Base-by-base conservation (phyloP, 768 basidiomycete species). In the Pisolithus marmoratus region DNA sequence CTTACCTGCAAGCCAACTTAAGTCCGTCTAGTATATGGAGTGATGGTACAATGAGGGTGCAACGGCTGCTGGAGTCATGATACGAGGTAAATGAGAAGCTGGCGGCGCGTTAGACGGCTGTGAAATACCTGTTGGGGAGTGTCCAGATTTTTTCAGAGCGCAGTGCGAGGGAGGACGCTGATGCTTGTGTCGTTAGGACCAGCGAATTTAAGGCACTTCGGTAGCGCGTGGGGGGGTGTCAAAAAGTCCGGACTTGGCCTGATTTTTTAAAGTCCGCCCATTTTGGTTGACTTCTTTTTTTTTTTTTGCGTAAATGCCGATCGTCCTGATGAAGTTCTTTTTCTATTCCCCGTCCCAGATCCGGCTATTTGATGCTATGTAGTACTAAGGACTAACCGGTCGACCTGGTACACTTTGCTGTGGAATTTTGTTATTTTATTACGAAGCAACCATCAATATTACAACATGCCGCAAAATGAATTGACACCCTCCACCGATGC, bases 31-130 rank as follows among this genome's bases (percentile, higher is more conserved):
- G 62, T 76, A 78, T 76, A 34, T 34, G 79, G 78, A 81, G 73
- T 88, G 86, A 76, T 89, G 83, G 65, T 90, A 90, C 87, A 90
- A 80, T 76, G 74, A 70, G 78, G 79, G 76, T 74, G 69, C 64
- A 71, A 64, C 69, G 72, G 74, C 78, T 72, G 50, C 17, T 52
- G 54, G 53, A 53, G 48, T 1, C 34, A 34, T 5, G 34, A 12
- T 66, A 66, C 49, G 62, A 49, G 49, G 59, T 53, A 51, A 38
- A 48, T 45, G 56, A 59, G 54, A 57, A 58, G n/a, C 44, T 51
- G 56, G 41, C 20, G 56, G n/a, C 8, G n/a, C 24, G 59, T 45
- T 50, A n/a, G 56, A 50, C 48, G 60, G 45, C 46, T 53, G 59
- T 54, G 63, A 69, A 55, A 57, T 76, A 79, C 78, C 73, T 81